A percentile compares a stretch with the other conserved stretches of the same genome.
Conservation (phyloP, 164 flowering plant genomes). For the Umbilicus rupestris region DNA sequence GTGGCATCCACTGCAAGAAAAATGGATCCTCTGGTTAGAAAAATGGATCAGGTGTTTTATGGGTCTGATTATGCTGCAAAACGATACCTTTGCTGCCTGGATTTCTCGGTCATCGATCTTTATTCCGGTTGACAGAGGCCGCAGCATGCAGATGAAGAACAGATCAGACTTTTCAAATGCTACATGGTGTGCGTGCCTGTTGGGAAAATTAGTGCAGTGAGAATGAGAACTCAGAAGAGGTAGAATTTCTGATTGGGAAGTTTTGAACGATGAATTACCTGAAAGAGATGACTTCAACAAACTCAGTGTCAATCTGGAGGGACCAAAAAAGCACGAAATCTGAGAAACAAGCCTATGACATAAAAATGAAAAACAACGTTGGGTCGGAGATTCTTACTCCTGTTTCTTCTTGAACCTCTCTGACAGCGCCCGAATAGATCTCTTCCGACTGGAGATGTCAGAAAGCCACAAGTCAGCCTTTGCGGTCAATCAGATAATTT, state of each 20-base stretch:
- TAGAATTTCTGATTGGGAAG: background rate
- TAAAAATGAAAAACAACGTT: background rate
- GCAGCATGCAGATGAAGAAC: constrained; percentile 78
- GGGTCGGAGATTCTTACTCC: constrained; percentile 52
- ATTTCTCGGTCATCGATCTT: constrained; percentile 59
- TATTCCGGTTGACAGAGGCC: constrained; percentile 53
- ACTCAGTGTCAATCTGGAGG: constrained; percentile 75
- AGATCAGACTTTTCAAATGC: constrained; percentile 85
- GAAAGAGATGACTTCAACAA: constrained; percentile 81
- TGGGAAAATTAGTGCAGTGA: constrained; percentile 5
- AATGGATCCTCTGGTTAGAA: background rate
- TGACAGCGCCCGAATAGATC: constrained; percentile 65
- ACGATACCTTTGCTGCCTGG: constrained; percentile 67
- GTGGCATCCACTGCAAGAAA: constrained; percentile 74
- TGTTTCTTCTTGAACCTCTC: constrained; percentile 94
- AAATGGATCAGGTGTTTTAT: background rate
- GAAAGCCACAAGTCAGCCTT: background rate
- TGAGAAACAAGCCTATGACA: background rate
- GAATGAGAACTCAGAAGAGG: background rate
- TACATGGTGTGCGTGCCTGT: constrained; percentile 75
- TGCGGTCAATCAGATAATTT: background rate
- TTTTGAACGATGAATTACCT: constrained; percentile 31
- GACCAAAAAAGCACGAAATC: background rate
- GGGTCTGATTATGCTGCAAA: background rate
- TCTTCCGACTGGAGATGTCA: constrained; percentile 58